Evolutionary conservation across 352 stramenopile genomes (phyloP).

Genomic region (Phytophthora crassamura): DNA sequence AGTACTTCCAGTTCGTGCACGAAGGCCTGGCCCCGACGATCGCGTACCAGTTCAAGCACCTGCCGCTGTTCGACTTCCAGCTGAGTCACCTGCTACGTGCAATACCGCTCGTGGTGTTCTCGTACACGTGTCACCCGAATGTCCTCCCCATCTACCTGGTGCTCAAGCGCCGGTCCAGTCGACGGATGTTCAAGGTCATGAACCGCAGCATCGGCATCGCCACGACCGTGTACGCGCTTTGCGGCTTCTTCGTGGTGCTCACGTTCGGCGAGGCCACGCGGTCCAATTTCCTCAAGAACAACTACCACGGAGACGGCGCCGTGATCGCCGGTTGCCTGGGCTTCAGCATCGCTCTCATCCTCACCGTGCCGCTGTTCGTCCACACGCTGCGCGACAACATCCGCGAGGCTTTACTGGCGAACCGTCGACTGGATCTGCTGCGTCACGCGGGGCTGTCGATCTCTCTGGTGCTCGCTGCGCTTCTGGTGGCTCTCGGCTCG

Average conservation of each 20-base stretch:
- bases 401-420: constrained; percentile 65
- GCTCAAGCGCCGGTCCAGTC: constrained; percentile 83
- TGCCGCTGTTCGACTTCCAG: constrained; percentile 76
- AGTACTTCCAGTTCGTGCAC: constrained; percentile 91
- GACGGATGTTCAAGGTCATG: constrained; percentile 91
- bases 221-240: constrained; percentile 77
- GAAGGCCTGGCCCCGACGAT: constrained; percentile 67
- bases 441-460: constrained; percentile 63
- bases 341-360: constrained; percentile 83
- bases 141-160: constrained; percentile 90
- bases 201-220: constrained; percentile 85
- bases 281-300: constrained; percentile 90
- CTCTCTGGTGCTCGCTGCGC: constrained; percentile 53
- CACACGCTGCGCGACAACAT: constrained; percentile 88
- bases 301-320: constrained; percentile 80
- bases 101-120: constrained; percentile 88
- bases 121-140: constrained; percentile 90
- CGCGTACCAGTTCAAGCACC: constrained; percentile 73
- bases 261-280: constrained; percentile 82
- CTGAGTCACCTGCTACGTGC: constrained; percentile 70
- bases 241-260: constrained; percentile 84
- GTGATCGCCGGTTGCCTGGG: constrained; percentile 75
- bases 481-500: constrained; percentile 72
- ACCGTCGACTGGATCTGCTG: constrained; percentile 54
- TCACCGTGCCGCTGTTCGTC: constrained; percentile 87